Base-by-base conservation (phyloP, 1,284 basidiomycete genomes). In the Ustilago curta region DNA sequence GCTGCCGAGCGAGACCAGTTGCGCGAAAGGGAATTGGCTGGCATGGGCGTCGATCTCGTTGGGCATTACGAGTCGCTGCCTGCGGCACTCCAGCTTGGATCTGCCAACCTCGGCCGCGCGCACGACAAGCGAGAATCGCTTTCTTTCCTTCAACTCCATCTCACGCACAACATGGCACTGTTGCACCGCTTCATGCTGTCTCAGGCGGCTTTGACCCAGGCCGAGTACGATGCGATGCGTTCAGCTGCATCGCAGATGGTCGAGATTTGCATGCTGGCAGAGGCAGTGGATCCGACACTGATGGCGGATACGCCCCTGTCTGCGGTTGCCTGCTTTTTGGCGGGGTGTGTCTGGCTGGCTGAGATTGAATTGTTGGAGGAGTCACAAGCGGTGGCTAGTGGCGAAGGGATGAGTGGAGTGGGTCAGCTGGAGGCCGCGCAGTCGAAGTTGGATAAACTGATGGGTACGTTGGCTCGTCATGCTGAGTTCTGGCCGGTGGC, bases 81-180 rank as follows among this genome's bases (percentile, higher is more conserved):
- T n/a, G 16, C 72, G 1, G 56, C 51, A 1, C 67, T 75, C 12
- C 62, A 59, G 21, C 60, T 75, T 4, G 44, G 48, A 31, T 11
- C 55, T 2, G 53, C 52, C 44, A 75, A 75, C 27, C 47, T 75
- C 8, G 12, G 47, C n/a, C 35, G 59, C 6, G 56, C 68, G 0
- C 63, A 60, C 7, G 68, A 67, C 9, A 53, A 29, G 25, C 59
- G 63, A 49, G 60, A 70, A n/a, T 23, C 61, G 21, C 52, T 70
- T 16, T 67, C 64, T 8, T 75, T 67, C 29, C 51, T 70, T 2
- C 72, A 75, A 21, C 56, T 75, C 9, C 72, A 75, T 42, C 67
- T 75, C 50, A 62, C 63, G 25, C 68, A 75, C 45, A 53, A 70
- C 29, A 55, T 68, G 55, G 59, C 68, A 21, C 35, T 75, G 16